Evolutionary conservation across 1,139 yeast species (phyloP), one percentile per base, ranked within the genome.

Genomic region (Blastobotrys capitulatus): DNA sequence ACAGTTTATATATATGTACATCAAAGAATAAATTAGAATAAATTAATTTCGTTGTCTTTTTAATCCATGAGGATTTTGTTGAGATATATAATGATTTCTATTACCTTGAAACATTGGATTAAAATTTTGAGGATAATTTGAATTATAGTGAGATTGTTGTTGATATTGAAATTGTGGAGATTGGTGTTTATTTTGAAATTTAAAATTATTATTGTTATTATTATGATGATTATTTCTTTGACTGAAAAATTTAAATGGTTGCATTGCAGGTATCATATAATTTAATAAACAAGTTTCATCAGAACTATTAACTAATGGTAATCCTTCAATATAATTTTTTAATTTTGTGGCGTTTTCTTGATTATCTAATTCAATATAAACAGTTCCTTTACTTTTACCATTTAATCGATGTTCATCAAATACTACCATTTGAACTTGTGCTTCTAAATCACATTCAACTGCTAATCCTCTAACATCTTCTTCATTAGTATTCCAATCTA

Each of bases 401-500:
- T 65, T 65, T 22, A 63, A 60, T 50, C 63, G 64, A 48, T 63
- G 63, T 36, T 65, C 69, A 44, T 63, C 65, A 48, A 64, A 65
- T 2, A 64, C 54, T 1, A 65, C 60, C 13, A 50, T 52, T 40
- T 54, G 56, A 13, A 65, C 44, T 19, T 54, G 54, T 8, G 50
- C 51, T 38, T 63, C 68, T 10, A 45, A 47, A 10, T 51, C 54
- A 9, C 60, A 58, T 29, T 55, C 61, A 9, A 58, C 65, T 0
- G 60, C 62, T 58, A 64, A 62, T 2, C 62, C 65, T 12, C 69
- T 57, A 10, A 64, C 61, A n/a, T 64, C 66, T 43, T 65, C 69
- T 46, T 65, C 69, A 12, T 56, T 59, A 6, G 59, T 58, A 66
- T 66, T 63, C 69, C 69, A 65, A 41, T 63, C 61, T 25, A 65